These are phyloP conservation scores for Candida sonorensis DNA, from an alignment of 805 yeast species.

Conservation along the genomic window DNA sequence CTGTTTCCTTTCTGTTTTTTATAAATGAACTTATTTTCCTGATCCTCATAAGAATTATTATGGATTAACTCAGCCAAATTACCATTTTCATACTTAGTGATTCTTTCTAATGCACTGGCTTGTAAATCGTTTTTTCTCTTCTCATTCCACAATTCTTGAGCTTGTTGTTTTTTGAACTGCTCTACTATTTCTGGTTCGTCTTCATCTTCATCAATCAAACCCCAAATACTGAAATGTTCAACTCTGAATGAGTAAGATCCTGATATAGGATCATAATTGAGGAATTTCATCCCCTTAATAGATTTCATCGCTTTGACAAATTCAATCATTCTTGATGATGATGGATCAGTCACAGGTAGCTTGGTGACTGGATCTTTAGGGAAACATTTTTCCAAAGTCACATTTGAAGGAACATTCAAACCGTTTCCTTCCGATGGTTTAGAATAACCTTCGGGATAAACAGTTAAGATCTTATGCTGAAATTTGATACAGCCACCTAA, in stretches of 20 bases:
- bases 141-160: constrained; percentile 10
- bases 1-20: constrained; percentile 23
- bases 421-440: constrained; percentile 65
- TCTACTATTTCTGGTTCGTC: constrained; percentile 41
- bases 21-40: constrained; percentile 24
- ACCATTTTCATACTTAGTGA: constrained; percentile 12
- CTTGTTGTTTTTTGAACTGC: constrained; percentile 24
- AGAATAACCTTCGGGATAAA: constrained; percentile 45
- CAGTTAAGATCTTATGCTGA: constrained; percentile 46
- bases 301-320: constrained; percentile 46
- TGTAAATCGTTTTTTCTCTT: constrained; percentile 14
- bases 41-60: constrained; percentile 1
- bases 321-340: constrained; percentile 36
- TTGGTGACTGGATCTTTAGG: constrained; percentile 33
- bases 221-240: constrained; percentile 94
- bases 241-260: constrained; percentile 78
- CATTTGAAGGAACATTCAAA: constrained; percentile 69
- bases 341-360: constrained; percentile 21
- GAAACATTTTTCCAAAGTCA: constrained; percentile 54
- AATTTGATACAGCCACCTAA: constrained; percentile 41
- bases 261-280: constrained; percentile 70
- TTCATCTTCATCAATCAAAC: constrained; percentile 62
- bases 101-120: constrained; percentile 15
- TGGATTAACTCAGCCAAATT: constrained; percentile 1
- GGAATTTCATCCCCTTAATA: constrained; percentile 65